phyloP scores from a whole-genome alignment of 2,329 filamentous ascomycete genomes.

The Ceratocystis ficicola region DNA sequence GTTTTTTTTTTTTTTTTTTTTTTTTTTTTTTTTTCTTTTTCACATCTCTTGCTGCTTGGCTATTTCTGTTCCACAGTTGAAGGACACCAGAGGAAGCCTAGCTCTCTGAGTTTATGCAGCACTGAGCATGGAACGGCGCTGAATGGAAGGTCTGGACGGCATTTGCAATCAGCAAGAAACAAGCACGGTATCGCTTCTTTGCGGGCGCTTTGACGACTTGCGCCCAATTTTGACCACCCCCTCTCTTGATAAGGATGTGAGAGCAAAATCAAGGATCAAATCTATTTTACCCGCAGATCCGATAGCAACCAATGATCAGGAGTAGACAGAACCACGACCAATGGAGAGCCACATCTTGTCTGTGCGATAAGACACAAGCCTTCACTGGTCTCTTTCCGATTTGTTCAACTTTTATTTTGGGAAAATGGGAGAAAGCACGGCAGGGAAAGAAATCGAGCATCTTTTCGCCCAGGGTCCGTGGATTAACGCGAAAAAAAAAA shows the following conservation, averaged over 20 bases:
- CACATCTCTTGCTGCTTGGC: background rate
- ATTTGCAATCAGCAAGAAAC: slow-evolving; percentile 1
- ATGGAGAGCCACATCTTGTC: background rate
- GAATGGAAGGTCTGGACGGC: background rate
- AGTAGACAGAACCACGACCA: background rate
- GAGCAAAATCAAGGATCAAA: background rate
- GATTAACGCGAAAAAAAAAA: too few relatives aligned
- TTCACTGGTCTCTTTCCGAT: too few relatives aligned
- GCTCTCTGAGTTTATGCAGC: background rate
- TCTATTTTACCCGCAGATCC: background rate
- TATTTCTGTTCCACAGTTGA: background rate
- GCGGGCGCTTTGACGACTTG: background rate
- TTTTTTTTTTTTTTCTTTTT: too few relatives aligned
- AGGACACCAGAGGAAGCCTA: background rate
- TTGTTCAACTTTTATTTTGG: too few relatives aligned
- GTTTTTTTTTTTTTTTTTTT: too few relatives aligned
- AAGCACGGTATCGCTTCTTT: background rate
- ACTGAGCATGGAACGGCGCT: background rate
- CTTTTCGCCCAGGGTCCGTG: too few relatives aligned
- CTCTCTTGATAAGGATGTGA: background rate
- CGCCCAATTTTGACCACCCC: background rate
- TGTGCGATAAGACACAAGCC: background rate
- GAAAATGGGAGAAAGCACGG: too few relatives aligned
- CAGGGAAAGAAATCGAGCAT: too few relatives aligned
- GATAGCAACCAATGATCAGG: background rate